A percentile compares a stretch with the other conserved stretches of the same genome.
Evolutionary conservation across 148 eudicot species (phyloP).

Genomic region (Dysphania ambrosioides): DNA sequence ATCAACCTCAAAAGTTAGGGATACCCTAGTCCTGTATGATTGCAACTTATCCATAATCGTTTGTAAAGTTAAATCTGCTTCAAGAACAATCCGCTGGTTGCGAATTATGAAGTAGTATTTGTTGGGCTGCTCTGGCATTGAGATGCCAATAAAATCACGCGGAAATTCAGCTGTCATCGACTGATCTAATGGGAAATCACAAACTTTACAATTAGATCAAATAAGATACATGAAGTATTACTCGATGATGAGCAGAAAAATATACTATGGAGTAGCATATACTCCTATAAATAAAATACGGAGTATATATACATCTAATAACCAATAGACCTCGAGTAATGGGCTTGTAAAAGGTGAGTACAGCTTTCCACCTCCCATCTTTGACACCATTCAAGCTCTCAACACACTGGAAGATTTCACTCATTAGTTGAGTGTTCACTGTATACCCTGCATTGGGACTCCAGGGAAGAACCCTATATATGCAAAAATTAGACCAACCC

Average conservation of each 20-base stretch:
- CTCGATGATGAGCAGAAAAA: not conserved
- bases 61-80: constrained; percentile 77
- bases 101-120: constrained; percentile 82
- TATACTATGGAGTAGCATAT: not conserved
- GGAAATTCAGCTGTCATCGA: constrained; percentile 55
- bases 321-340: constrained; percentile 55
- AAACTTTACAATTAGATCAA: not conserved
- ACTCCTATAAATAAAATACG: not conserved
- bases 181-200: constrained; percentile 44
- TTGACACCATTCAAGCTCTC: constrained; percentile 84
- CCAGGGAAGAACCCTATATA: constrained; percentile 80
- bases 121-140: constrained; percentile 68
- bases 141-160: constrained; percentile 73
- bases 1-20: constrained; percentile 80
- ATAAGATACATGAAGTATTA: not conserved
- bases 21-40: constrained; percentile 76
- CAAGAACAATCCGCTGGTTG: constrained; percentile 67
- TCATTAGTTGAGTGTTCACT: constrained; percentile 66
- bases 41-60: constrained; percentile 89
- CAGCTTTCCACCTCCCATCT: constrained; percentile 81
- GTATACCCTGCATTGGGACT: constrained; percentile 74
- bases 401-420: constrained; percentile 71
- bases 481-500: constrained; percentile 1
- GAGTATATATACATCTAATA: not conserved
- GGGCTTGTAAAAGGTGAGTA: constrained; percentile 75